Base-by-base conservation (phyloP, 2,329 filamentous ascomycete species). In the Lasiodiplodia sp. region DNA sequence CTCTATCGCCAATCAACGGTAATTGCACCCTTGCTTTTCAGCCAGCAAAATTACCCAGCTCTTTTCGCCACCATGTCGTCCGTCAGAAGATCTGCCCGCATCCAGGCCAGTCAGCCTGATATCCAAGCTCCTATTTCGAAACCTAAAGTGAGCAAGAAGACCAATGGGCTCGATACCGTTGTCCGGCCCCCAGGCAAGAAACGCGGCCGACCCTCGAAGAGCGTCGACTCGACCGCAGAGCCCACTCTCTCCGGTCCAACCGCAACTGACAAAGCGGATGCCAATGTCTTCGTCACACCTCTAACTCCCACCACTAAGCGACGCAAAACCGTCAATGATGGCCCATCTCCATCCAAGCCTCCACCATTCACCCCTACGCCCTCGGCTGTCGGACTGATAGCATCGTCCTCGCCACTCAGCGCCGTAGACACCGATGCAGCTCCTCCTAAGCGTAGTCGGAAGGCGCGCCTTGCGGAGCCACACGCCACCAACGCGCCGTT, bases 401-500 rank as follows among this genome's bases (percentile, higher is more conserved):
- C 81, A 25, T 82, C 79, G 37, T 69, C 73, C 14, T 76, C 74
- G 12, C 69, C 71, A 4, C 56, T 57, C 34, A 23, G n/a, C 55
- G 21, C 18, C 52, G 34, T 12, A 18, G n/a, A 8, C 12, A 23
- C 70, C 53, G 70, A 72, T 2, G 68, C 67, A 11, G 73, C 74
- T 52, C 21, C 23, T 10, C n/a, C n/a, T 10, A 25, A 25, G 49
- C 49, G 23, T 11, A 25, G 10, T 18, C 31, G 60, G 67, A 8
- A 73, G 21, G 57, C 44, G 18, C 86, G 90, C 28, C 85, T 91
- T 2, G 90, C 89, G 16, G 84, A 89, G 71, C 88, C 90, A 0
- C 86, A 86, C 72, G 80, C 83, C 16, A 91, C 90, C 53, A 93
- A 93, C 76, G 91, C 91, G 1, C 85, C 88, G 1, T 83, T 94